Conservation (phyloP, 2,329 filamentous ascomycete genomes). For the Aspergillus cejpii region DNA sequence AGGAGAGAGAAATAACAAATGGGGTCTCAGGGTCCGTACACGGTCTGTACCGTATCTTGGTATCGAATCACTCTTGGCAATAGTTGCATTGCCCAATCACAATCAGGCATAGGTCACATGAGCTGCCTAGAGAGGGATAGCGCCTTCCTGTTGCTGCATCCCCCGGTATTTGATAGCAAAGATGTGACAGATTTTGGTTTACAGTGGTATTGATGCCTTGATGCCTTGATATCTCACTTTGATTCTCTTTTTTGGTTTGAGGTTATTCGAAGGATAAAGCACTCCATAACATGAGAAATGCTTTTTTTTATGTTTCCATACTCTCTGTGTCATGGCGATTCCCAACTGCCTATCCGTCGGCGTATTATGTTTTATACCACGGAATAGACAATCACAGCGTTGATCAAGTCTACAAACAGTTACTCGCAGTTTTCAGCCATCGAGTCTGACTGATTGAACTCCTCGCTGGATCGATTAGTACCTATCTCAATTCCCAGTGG, state of each 20-base stretch:
- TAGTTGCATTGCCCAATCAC: constrained; percentile 2
- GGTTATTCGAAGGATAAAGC: too few relatives aligned
- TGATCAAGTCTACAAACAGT: too few relatives aligned
- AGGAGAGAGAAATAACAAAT: background rate
- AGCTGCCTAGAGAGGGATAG: constrained; percentile 1
- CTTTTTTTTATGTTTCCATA: too few relatives aligned
- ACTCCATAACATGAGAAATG: too few relatives aligned
- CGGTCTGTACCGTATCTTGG: background rate
- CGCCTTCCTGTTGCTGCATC: constrained; percentile 9
- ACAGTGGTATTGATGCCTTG: constrained; percentile 13
- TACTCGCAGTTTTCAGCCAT: too few relatives aligned
- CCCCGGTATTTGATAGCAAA: constrained; percentile 14
- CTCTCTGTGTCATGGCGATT: too few relatives aligned
- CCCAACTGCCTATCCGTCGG: too few relatives aligned
- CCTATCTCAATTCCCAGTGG: too few relatives aligned
- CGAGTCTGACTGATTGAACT: too few relatives aligned
- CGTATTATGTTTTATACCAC: too few relatives aligned
- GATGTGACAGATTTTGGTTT: constrained; percentile 1
- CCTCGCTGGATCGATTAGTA: too few relatives aligned
- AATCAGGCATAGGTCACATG: fast-evolving
- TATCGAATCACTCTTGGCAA: background rate
- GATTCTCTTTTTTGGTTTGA: background rate
- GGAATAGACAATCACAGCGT: too few relatives aligned
- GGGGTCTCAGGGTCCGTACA: background rate
- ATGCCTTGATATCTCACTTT: constrained; percentile 5